Percentiles rank a stretch among this genome's conserved stretches.
These are phyloP conservation scores for Lolium rigidum DNA, from an alignment of 176 grass and related monocot species.

Conservation along the genomic window DNA sequence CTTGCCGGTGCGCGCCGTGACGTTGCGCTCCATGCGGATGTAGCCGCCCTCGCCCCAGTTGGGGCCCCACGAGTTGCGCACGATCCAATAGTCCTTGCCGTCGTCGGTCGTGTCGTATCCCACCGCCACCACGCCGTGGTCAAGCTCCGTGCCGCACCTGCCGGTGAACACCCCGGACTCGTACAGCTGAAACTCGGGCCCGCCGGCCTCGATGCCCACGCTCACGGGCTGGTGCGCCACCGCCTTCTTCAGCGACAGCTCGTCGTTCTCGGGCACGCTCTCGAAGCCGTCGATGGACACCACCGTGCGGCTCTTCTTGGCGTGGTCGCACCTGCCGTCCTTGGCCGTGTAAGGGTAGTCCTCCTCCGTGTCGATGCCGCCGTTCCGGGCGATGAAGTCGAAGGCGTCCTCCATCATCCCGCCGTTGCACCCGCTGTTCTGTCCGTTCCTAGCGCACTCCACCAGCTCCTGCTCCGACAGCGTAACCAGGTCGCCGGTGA, in stretches of 20 bases:
- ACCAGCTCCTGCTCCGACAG: no score
- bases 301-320: no score
- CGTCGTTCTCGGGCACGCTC: constrained; percentile 54
- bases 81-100: not conserved
- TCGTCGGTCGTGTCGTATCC: not conserved
- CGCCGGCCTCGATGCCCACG: constrained; percentile 71
- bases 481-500: no score
- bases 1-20: constrained; percentile 46
- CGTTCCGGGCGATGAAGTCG: not conserved
- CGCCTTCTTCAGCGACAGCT: constrained; percentile 63
- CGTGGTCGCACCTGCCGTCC: no score
- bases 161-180: constrained; percentile 62
- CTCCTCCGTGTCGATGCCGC: no score
- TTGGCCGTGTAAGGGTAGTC: no score
- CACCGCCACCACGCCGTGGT: no score
- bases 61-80: not conserved
- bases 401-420: no score
- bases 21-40: no score
- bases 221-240: constrained; percentile 72
- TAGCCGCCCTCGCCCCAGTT: no score
- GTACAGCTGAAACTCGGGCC: constrained; percentile 76
- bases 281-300: not conserved
- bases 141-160: constrained; percentile 22
- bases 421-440: no score
- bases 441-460: no score